phyloP scores from a whole-genome alignment of 768 basidiomycete species.

The Leccinum obscurum region DNA sequence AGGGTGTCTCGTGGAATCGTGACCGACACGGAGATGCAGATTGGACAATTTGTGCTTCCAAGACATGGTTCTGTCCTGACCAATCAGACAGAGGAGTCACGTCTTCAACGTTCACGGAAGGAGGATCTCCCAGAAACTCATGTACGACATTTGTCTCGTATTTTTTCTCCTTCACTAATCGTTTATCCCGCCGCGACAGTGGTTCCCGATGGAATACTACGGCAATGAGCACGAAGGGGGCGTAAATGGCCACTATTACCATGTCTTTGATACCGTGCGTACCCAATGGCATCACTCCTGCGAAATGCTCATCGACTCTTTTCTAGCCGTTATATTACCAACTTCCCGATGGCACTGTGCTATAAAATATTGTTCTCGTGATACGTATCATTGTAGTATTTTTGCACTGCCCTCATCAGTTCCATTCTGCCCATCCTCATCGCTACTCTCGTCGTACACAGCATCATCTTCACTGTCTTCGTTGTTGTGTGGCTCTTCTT shows the following conservation, averaged over 20 bases:
- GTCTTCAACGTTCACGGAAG: constrained; percentile 67
- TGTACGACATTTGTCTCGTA: constrained; percentile 39
- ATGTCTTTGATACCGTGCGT: constrained; percentile 72
- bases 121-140: constrained; percentile 64
- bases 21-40: constrained; percentile 89
- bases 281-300: not conserved
- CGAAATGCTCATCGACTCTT: not conserved
- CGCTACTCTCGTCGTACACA: constrained; percentile 18
- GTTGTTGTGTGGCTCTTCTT: constrained; percentile 26
- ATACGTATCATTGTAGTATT: constrained; percentile 13
- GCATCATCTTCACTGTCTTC: constrained; percentile 34
- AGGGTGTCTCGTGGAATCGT: constrained; percentile 80
- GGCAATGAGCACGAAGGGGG: constrained; percentile 54
- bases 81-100: constrained; percentile 60
- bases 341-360: constrained; percentile 44
- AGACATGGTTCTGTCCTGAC: constrained; percentile 50
- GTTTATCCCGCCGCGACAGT: constrained; percentile 40
- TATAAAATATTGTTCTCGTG: constrained; percentile 27
- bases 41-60: constrained; percentile 82
- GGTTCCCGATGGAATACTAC: constrained; percentile 77
- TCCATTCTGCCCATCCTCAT: constrained; percentile 20
- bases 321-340: constrained; percentile 54
- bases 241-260: constrained; percentile 71
- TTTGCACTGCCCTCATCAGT: constrained; percentile 17
- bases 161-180: not conserved